phyloP scores from a whole-genome alignment of 2,329 filamentous ascomycete genomes.

The Colletotrichum chrysophilum region DNA sequence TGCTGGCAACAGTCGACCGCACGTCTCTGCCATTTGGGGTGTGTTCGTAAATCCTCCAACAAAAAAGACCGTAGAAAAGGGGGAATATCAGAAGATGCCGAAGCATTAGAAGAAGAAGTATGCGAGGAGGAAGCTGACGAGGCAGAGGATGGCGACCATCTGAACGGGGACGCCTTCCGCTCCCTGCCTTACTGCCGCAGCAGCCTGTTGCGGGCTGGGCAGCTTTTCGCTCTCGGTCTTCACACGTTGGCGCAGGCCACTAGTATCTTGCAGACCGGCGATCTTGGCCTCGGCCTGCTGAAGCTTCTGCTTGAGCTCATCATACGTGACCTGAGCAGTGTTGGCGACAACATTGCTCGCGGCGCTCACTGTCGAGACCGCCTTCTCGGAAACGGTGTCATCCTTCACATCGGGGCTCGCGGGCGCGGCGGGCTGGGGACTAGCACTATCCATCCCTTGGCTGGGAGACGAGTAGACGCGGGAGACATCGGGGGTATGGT shows the following conservation, averaged over 20 bases:
- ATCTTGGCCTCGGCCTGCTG: slow-evolving; percentile 78
- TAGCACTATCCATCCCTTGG: slow-evolving; percentile 31
- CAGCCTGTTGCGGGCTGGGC: slow-evolving; percentile 48
- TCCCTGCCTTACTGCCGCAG: slow-evolving; percentile 61
- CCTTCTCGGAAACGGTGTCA: slow-evolving; percentile 30
- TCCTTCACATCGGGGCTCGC: slow-evolving; percentile 38
- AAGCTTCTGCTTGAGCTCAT: slow-evolving; percentile 76
- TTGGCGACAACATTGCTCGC: slow-evolving; percentile 56
- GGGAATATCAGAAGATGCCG: background rate
- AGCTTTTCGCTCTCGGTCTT: slow-evolving; percentile 59
- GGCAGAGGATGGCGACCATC: slow-evolving; percentile 81
- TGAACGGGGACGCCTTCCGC: slow-evolving; percentile 84
- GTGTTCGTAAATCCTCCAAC: slow-evolving; percentile 3
- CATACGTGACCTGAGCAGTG: slow-evolving; percentile 43
- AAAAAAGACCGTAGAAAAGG: slow-evolving; percentile 6
- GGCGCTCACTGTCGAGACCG: slow-evolving; percentile 37
- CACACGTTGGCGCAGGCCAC: slow-evolving; percentile 76
- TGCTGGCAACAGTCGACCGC: background rate
- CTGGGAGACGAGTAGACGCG: slow-evolving; percentile 51
- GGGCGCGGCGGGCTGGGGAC: slow-evolving; percentile 28
- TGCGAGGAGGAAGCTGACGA: slow-evolving; percentile 90
- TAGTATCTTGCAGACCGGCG: slow-evolving; percentile 70
- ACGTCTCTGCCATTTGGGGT: background rate
- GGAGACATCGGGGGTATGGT: slow-evolving; percentile 49
- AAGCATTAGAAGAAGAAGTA: slow-evolving; percentile 88